Conservation (phyloP, 176 grass and related monocot species). For the Bonia amplexicaulis region DNA sequence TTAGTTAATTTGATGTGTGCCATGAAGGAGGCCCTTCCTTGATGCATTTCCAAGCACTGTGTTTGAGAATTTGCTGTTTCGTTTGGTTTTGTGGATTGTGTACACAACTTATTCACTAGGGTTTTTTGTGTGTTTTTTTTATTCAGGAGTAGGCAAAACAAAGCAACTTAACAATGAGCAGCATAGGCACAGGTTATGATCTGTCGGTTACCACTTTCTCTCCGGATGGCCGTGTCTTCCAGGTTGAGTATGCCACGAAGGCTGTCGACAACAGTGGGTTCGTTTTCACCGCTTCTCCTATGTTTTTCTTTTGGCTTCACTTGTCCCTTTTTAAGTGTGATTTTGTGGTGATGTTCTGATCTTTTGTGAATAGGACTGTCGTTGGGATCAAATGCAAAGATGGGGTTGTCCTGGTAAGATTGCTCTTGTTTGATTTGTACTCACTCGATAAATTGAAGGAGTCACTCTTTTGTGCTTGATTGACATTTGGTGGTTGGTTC, state of each 20-base stretch:
- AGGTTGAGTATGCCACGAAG: conserved; percentile 87
- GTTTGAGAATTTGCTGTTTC: not conserved
- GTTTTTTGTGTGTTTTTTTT: not conserved
- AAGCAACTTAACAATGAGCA: conserved; percentile 49
- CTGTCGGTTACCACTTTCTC: conserved; percentile 90
- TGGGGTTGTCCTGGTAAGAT: conserved; percentile 69
- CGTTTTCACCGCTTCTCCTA: not conserved
- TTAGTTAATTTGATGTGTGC: not conserved
- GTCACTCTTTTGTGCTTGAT: not conserved
- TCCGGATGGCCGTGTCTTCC: conserved; percentile 80
- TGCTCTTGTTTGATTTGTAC: not conserved
- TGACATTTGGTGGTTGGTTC: conserved; percentile 8
- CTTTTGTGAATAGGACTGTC: conserved; percentile 44
- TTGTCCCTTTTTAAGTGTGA: not conserved
- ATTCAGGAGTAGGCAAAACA: not conserved
- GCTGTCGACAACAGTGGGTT: conserved; percentile 94
- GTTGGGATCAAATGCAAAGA: conserved; percentile 96
- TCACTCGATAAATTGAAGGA: not conserved
- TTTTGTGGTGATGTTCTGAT: conserved; percentile 9
- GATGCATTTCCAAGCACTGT: not conserved
- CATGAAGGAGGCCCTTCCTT: not conserved
- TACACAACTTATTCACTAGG: not conserved
- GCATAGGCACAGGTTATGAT: conserved; percentile 93
- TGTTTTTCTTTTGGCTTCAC: not conserved
- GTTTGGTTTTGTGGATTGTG: not conserved